phyloP scores from a whole-genome alignment of 2,329 filamentous ascomycete species.

The Colletotrichum abscissum region DNA sequence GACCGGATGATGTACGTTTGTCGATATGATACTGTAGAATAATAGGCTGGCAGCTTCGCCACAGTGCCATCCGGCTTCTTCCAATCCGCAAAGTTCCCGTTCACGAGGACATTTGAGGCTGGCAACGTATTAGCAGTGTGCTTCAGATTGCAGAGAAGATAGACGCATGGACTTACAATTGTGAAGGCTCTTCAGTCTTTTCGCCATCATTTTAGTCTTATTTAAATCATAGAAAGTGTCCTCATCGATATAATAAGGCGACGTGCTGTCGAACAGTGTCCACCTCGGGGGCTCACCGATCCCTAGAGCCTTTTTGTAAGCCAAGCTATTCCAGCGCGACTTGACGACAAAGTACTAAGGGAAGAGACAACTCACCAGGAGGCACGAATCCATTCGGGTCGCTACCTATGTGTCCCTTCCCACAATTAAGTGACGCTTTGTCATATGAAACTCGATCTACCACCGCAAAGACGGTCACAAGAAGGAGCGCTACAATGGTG shows the following conservation, averaged over 20 bases:
- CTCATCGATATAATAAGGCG: conserved; percentile 15
- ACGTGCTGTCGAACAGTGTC: conserved; percentile 15
- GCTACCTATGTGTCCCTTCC: conserved; percentile 16
- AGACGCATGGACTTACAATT: background rate
- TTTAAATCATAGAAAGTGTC: conserved; percentile 17
- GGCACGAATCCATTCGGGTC: conserved; percentile 26
- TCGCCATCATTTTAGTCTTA: background rate
- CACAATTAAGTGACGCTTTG: background rate
- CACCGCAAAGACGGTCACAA: background rate
- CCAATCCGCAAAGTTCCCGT: conserved; percentile 22
- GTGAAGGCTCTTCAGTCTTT: conserved; percentile 16
- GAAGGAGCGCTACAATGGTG: background rate
- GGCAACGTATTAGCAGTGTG: background rate
- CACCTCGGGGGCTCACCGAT: conserved; percentile 18
- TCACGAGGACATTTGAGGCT: conserved; percentile 21
- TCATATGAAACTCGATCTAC: conserved; percentile 3
- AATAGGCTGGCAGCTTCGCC: conserved; percentile 15
- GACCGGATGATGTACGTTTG: conserved; percentile 27
- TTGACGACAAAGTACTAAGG: too few species aligned
- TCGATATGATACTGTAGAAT: conserved; percentile 19
- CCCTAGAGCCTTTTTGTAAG: background rate
- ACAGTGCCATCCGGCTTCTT: conserved; percentile 18
- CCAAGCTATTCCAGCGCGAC: background rate
- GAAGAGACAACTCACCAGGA: background rate
- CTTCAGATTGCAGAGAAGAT: too few species aligned